Evolutionary conservation across 305 asterid species (phyloP).

Genomic region (Salvia sclarea): DNA sequence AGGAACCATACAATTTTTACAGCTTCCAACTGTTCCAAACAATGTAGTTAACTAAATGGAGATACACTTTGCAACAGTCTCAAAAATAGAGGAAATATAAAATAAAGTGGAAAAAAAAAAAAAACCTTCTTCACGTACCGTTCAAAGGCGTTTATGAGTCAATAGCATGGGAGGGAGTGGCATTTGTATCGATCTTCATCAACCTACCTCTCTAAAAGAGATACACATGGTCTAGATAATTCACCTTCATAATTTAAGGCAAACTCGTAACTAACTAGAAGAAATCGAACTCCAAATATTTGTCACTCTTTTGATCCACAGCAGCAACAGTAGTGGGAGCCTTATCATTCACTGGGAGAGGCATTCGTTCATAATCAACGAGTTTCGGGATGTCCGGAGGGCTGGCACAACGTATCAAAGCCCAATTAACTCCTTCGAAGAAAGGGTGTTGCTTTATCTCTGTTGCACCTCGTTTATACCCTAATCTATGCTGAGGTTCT

Average conservation of each 20-base stretch:
- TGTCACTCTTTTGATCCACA: conserved; percentile 33
- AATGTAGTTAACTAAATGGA: conserved; percentile 13
- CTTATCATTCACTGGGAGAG: conserved; percentile 31
- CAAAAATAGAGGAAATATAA: background rate
- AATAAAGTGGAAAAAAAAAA: background rate
- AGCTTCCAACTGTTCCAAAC: conserved; percentile 13
- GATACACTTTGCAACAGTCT: background rate
- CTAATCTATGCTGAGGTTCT: conserved; percentile 52
- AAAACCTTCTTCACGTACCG: background rate
- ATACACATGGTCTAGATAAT: conserved; percentile 22
- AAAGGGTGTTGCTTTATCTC: conserved; percentile 60
- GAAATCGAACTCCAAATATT: conserved; percentile 46
- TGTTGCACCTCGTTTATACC: conserved; percentile 52
- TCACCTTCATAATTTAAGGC: conserved; percentile 27
- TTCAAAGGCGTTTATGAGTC: background rate
- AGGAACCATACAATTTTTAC: conserved; percentile 17
- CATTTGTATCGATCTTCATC: conserved; percentile 29
- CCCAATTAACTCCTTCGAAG: conserved; percentile 58
- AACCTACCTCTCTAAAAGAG: background rate
- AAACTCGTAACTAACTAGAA: conserved; percentile 31
- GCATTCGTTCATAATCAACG: conserved; percentile 32
- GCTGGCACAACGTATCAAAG: conserved; percentile 50
- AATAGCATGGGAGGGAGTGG: conserved; percentile 24
- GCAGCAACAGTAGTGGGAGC: conserved; percentile 1
- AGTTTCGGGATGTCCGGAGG: conserved; percentile 52